phyloP scores from a whole-genome alignment of 768 basidiomycete genomes.

The Cystobasidium onofrii region DNA sequence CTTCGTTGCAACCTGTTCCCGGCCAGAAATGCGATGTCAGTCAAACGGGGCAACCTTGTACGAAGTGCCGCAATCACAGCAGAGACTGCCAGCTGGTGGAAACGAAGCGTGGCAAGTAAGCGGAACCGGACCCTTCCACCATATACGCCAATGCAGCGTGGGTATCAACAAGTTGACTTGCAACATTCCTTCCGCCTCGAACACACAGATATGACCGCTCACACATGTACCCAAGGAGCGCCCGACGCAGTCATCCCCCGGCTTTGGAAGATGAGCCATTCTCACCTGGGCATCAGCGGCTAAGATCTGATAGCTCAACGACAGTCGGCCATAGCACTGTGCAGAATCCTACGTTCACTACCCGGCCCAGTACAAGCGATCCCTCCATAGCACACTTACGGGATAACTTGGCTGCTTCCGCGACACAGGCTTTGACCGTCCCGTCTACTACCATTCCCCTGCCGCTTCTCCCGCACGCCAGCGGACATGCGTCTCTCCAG shows the following conservation, averaged over 20 bases:
- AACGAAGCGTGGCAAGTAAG: constrained; percentile 2
- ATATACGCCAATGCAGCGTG: too few species aligned
- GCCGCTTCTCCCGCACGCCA: neutral
- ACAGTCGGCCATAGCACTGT: neutral
- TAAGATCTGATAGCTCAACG: neutral
- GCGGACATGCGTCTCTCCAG: neutral
- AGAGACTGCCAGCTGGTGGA: neutral
- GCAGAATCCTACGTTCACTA: neutral
- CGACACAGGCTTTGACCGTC: neutral
- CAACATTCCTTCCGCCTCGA: neutral
- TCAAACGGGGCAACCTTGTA: neutral
- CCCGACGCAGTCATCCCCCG: neutral
- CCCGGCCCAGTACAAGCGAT: neutral
- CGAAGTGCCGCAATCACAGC: neutral
- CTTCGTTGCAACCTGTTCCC: neutral
- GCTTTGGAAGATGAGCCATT: neutral
- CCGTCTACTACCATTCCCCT: neutral
- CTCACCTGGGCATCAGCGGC: neutral
- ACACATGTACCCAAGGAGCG: neutral
- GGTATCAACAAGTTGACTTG: neutral
- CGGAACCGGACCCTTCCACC: neutral
- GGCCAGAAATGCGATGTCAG: neutral
- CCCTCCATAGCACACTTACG: neutral
- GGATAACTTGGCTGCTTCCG: neutral
- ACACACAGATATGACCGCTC: neutral